Base-by-base conservation (phyloP, 1,139 yeast species). In the Sugiyamaella neomexicana region DNA sequence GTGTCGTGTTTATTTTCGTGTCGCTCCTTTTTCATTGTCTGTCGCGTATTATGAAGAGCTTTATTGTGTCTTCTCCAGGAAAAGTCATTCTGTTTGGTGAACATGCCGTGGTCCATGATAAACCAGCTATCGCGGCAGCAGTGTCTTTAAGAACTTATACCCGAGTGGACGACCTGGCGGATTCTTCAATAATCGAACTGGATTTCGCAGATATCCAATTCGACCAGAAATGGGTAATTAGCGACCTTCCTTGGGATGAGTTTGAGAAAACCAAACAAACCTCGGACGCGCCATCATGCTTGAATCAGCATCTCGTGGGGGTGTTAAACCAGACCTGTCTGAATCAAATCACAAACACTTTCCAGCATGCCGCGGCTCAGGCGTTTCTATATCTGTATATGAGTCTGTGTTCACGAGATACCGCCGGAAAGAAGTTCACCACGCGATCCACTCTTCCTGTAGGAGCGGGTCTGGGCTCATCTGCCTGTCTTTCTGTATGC, bases 381-480 rank as follows among this genome's bases (percentile, higher is more conserved):
- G 88, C 96, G 48, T 93, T 93, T 71, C 75, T 93, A 44, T 93
- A 91, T 70, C 72, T 93, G 46, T 89, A 84, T 67, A 69, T 82
- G 50, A 79, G 80, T 53, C 70, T 90, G 52, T 82, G 91, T 64
- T 61, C 68, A 5, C 73, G 74, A 7, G 64, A 70, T 0, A 71
- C 76, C 1, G 76, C 76, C 0, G 88, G 88, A 1, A 68, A 76
- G 60, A 77, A 76, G 27, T 89, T 85, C 68, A 77, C 82, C 5
- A 82, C 89, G 25, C 79, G 93, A 55, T 88, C 97, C 0, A 85
- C 96, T 0, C 75, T 91, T 52, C 99, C 99, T 0, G 87, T 93
- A 53, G 98, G 99, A 29, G 97, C 99, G 1, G 99, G 99, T 0
- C 76, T 93, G 50, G 99, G 99, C 0, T 89, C 97, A 0, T 88